Evolutionary conservation across 331 rosid genomes (phyloP), one percentile per base, ranked within the genome.

Genomic region (Quercus tomentella): DNA sequence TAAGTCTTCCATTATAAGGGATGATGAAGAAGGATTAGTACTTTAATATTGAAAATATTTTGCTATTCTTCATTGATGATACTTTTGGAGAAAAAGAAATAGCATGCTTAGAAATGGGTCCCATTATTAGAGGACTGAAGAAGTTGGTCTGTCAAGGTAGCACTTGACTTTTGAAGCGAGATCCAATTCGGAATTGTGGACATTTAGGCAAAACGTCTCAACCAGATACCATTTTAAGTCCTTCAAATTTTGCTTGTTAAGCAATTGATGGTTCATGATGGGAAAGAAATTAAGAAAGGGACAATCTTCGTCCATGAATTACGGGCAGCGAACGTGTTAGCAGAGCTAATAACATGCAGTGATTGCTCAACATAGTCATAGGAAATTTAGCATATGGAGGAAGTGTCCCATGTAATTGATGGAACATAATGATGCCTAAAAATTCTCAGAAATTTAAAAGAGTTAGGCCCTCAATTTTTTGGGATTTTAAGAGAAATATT

Each of bases 31-130:
- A 14, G 54, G 12, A 41, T 9, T 41, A 9, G 54, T 49, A 49
- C 54, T 49, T 11, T 14, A 25, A 58, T 58, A 3, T 26, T 62
- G 69, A 62, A 14, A 2, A 20, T 66, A 23, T 11, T 66, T 66
- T 20, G 15, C 33, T 63, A 3, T 30, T 69, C 79, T 76, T 70
- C 26, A 58, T 66, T 73, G 65, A 71, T 35, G 69, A 37, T 11
- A n/a, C 17, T 16, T 3, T 11, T 10, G 22, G 75, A 52, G 49
- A 41, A 67, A 63, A 80, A 52, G 54, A 37, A 75, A 56, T 58
- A 80, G 88, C 90, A 82, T 74, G 87, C 85, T 35, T 21, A 25
- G 60, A 33, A 72, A 55, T 54, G 81, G 89, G 83, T 74, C 90
- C 85, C 78, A 72, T 43, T 5, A 41, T 15, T 22, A 78, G 17